Evolutionary conservation across 2,329 filamentous ascomycete species (phyloP), one percentile per base, ranked within the genome.

Genomic region (Thelonectria rubi): DNA sequence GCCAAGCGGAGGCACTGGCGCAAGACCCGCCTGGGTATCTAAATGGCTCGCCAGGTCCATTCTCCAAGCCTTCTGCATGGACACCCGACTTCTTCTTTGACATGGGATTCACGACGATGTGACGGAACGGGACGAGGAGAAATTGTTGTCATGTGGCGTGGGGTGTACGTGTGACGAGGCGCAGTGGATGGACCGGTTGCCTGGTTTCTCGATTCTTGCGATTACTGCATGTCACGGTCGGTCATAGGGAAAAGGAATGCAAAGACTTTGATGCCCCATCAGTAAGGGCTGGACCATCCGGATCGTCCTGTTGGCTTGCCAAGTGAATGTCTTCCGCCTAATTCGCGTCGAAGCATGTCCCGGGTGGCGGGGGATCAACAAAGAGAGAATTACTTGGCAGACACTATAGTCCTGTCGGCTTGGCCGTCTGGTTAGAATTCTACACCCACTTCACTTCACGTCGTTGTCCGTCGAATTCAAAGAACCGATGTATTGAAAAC

Each of bases 1-100:
- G 94, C 95, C 78, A 99, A 99, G 92, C 88, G 95, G 84, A 92
- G 95, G 86, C 95, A 99, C 83, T 99, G 95, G 95, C 93, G 95
- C 87, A 99, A 99, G 94, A 98, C 95, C 81, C 91, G 93, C 81
- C 93, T 99, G 85, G 93, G 93, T 80, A 96, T 99, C 87, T 99
- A 95, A 87, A 88, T 79, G 77, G 26, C 74, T 75, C 70, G 69
- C 67, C 74, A 62, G 60, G 65, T 63, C 65, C 75, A 72, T 72
- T 69, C 69, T 69, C 69, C 26, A 63, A 70, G 66, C 69, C 63
- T 30, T 69, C 66, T 66, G 64, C 62, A 70, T 68, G 70, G 61
- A 69, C 63, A 66, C 63, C 62, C 66, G 58, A 67, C 64, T 63
- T 64, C 58, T 66, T 65, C 60, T 66, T 69, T 66, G 65, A 64